phyloP scores from a whole-genome alignment of 495 filamentous ascomycete genomes.

The Penicillium samsonianum region DNA sequence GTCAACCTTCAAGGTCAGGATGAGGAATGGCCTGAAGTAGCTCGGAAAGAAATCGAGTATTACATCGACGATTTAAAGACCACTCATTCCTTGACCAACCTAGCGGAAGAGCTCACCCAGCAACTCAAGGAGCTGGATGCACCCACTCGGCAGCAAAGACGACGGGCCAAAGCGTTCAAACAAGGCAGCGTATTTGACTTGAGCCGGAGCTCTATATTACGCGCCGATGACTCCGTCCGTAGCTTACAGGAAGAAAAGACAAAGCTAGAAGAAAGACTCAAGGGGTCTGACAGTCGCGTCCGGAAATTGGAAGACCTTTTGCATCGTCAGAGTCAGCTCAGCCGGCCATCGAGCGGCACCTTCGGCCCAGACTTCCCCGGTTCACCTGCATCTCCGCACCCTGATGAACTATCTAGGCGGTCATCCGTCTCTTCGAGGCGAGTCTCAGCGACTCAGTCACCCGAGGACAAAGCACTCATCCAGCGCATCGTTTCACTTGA shows the following conservation, averaged over 20 bases:
- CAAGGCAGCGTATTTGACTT: conserved; percentile 89
- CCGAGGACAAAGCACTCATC: conserved; percentile 64
- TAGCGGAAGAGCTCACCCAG: conserved; percentile 62
- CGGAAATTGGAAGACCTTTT: conserved; percentile 90
- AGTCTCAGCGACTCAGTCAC: conserved; percentile 64
- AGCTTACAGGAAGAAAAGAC: conserved; percentile 75
- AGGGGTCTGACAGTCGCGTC: conserved; percentile 86
- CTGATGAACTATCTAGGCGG: conserved; percentile 58
- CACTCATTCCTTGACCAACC: conserved; percentile 42
- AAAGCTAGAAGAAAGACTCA: conserved; percentile 77
- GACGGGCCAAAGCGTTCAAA: conserved; percentile 88
- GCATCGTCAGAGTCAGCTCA: conserved; percentile 77
- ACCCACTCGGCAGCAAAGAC: conserved; percentile 74
- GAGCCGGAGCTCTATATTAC: conserved; percentile 76
- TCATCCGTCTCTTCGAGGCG: conserved; percentile 67
- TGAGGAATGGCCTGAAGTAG: conserved; percentile 69
- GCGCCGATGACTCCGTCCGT: conserved; percentile 77
- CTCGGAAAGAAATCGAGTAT: conserved; percentile 54
- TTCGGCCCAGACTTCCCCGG: conserved; percentile 56
- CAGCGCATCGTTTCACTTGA: conserved; percentile 79
- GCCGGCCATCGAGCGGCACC: conserved; percentile 67
- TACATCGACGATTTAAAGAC: conserved; percentile 55
- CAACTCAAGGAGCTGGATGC: conserved; percentile 61
- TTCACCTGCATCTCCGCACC: conserved; percentile 54
- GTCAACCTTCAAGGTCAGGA: conserved; percentile 82